Percentiles rank a stretch among this genome's conserved stretches.
Conservation (phyloP, 192 early-diverging fungal genomes). For the Podila verticillata region DNA sequence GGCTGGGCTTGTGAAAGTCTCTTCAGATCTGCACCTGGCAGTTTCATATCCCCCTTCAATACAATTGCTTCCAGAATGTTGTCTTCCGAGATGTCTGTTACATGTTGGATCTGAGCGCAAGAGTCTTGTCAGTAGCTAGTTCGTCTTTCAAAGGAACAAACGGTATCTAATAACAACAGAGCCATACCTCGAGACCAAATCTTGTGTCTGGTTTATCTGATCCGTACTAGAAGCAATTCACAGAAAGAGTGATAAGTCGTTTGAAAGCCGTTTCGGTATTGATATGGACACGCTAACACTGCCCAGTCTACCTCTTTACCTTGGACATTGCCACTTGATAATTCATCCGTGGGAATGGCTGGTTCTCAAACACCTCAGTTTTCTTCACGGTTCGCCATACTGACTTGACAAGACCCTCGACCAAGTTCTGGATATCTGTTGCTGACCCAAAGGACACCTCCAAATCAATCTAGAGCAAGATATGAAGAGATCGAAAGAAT, state of each 20-base stretch:
- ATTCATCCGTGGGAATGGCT: conserved; percentile 77
- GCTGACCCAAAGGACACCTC: conserved; percentile 88
- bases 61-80: conserved; percentile 62
- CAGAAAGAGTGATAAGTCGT: no score
- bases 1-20: conserved; percentile 2
- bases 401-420: conserved; percentile 75
- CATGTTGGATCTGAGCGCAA: conserved; percentile 42
- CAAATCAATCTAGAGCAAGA: conserved; percentile 75
- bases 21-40: conserved; percentile 52
- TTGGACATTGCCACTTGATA: conserved; percentile 84
- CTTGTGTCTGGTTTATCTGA: conserved; percentile 93
- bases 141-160: no score
- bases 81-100: conserved; percentile 33
- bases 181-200: conserved; percentile 76
- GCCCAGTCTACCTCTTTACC: conserved; percentile 25
- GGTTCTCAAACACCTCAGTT: conserved; percentile 56
- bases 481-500: no score
- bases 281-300: neutral
- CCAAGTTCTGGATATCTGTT: conserved; percentile 73
- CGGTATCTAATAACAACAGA: neutral
- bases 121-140: no score
- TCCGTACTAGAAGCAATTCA: conserved; percentile 66
- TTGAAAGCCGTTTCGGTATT: neutral
- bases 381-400: conserved; percentile 70
- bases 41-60: conserved; percentile 50